These are phyloP conservation scores for Arxiozyma telluris DNA, from an alignment of 1,139 yeast genomes.

Conservation along the genomic window DNA sequence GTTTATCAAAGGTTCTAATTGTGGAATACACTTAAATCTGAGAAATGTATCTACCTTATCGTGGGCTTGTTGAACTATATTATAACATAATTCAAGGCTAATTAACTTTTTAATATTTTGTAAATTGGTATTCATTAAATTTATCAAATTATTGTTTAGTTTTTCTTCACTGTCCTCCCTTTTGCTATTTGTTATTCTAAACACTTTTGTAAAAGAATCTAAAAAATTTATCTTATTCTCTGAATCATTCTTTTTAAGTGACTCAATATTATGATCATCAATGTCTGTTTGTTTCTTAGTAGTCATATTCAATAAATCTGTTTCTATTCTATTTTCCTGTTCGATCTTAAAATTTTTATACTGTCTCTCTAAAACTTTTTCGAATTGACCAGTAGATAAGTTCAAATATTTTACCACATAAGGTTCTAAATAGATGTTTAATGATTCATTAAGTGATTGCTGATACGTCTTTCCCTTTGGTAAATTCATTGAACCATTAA, in stretches of 20 bases:
- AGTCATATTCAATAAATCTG: slow-evolving; percentile 11
- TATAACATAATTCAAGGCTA: slow-evolving; percentile 39
- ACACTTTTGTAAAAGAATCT: slow-evolving; percentile 55
- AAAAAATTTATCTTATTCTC: slow-evolving; percentile 33
- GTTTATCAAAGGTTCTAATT: slow-evolving; percentile 26
- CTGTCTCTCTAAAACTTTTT: slow-evolving; percentile 24
- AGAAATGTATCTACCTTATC: slow-evolving; percentile 34
- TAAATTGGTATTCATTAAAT: slow-evolving; percentile 38
- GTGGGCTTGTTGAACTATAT: slow-evolving; percentile 38
- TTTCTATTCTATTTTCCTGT: slow-evolving; percentile 21
- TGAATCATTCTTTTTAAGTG: background rate
- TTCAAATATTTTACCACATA: slow-evolving; percentile 35
- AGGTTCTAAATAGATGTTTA: slow-evolving; percentile 33
- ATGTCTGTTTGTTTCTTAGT: slow-evolving; percentile 2
- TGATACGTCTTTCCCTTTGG: slow-evolving; percentile 13
- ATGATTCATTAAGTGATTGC: slow-evolving; percentile 23
- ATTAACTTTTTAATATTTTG: slow-evolving; percentile 38
- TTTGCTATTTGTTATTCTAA: slow-evolving; percentile 38
- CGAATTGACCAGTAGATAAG: slow-evolving; percentile 34
- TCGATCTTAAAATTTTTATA: slow-evolving; percentile 32
- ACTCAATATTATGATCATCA: background rate
- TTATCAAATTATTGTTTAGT: slow-evolving; percentile 41
- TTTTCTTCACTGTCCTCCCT: slow-evolving; percentile 34
- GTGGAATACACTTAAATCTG: slow-evolving; percentile 22
- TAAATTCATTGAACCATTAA: slow-evolving; percentile 27